phyloP scores from a whole-genome alignment of 805 yeast genomes.

The Candida xiaguanensis region DNA sequence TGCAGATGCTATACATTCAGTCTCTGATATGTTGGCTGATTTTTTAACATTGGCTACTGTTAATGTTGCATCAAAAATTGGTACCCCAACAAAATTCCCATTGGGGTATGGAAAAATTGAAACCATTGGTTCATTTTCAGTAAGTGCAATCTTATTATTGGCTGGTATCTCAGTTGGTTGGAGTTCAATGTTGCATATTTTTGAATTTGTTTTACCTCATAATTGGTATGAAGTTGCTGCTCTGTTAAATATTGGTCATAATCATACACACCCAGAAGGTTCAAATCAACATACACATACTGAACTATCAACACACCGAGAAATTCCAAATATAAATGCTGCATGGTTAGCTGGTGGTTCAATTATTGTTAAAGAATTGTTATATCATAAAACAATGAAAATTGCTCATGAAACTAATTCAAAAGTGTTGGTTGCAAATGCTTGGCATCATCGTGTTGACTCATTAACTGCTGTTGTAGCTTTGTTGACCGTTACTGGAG shows the following conservation, averaged over 20 bases:
- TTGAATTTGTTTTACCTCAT: slow-evolving; percentile 66
- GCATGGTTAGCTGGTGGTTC: slow-evolving; percentile 95
- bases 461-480: slow-evolving; percentile 91
- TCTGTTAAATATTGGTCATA: slow-evolving; percentile 45
- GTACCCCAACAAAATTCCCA: slow-evolving; percentile 65
- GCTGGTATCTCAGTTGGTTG: slow-evolving; percentile 93
- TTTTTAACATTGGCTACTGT: slow-evolving; percentile 87
- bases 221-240: slow-evolving; percentile 52
- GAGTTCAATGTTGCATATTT: slow-evolving; percentile 66
- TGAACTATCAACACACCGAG: slow-evolving; percentile 12
- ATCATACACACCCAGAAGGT: slow-evolving; percentile 45
- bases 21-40: slow-evolving; percentile 87
- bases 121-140: slow-evolving; percentile 86
- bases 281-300: slow-evolving; percentile 24
- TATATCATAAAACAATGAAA: slow-evolving; percentile 76
- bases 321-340: slow-evolving; percentile 69
- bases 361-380: slow-evolving; percentile 81
- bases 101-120: slow-evolving; percentile 92
- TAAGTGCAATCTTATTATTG: slow-evolving; percentile 72
- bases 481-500: slow-evolving; percentile 79
- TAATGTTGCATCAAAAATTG: slow-evolving; percentile 57
- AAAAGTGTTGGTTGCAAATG: slow-evolving; percentile 90
- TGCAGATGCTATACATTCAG: slow-evolving; percentile 94
- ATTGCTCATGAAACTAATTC: slow-evolving; percentile 78
- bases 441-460: slow-evolving; percentile 98